These are phyloP conservation scores for Colletotrichum aenigma DNA, from an alignment of 2,329 filamentous ascomycete species.

Conservation along the genomic window DNA sequence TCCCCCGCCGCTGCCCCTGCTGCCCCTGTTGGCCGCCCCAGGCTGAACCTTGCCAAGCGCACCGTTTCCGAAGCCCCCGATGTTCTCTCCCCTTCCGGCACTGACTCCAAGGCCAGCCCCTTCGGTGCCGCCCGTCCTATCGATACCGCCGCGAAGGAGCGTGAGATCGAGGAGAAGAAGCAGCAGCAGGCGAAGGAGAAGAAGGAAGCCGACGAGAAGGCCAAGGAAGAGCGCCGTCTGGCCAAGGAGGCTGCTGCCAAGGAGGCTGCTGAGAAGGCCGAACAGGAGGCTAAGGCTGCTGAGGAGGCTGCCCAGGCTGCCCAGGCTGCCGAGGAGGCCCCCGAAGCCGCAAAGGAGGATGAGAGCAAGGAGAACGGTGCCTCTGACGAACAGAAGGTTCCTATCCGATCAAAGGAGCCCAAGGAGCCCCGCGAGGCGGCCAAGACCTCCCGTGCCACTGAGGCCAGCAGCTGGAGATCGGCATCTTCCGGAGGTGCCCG, in stretches of 20 bases:
- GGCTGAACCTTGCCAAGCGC: constrained; percentile 86
- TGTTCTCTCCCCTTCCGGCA: constrained; percentile 51
- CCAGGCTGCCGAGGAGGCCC: constrained; percentile 34
- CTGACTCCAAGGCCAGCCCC: constrained; percentile 84
- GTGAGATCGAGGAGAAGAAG: constrained; percentile 88
- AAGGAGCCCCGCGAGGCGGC: constrained; percentile 47
- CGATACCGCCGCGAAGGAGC: constrained; percentile 88
- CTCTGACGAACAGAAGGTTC: constrained; percentile 53
- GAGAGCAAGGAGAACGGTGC: constrained; percentile 33
- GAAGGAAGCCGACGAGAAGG: constrained; percentile 86
- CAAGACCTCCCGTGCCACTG: constrained; percentile 58
- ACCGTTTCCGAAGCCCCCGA: constrained; percentile 79
- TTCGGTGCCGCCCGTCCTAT: constrained; percentile 95
- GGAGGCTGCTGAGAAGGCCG: constrained; percentile 55
- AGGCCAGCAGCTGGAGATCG: constrained; percentile 66
- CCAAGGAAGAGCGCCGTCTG: constrained; percentile 72
- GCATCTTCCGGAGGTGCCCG: constrained; percentile 53
- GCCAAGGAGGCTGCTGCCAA: constrained; percentile 71
- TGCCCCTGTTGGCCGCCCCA: constrained; percentile 70
- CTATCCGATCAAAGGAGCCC: constrained; percentile 40
- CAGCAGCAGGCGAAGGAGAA: constrained; percentile 77
- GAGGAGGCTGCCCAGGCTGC: constrained; percentile 31
- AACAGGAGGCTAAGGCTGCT: constrained; percentile 35
- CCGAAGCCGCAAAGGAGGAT: constrained; percentile 31
- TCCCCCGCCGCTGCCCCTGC: constrained; percentile 65